Conservation (phyloP, 2,329 filamentous ascomycete genomes). For the Ophiostoma montium region DNA sequence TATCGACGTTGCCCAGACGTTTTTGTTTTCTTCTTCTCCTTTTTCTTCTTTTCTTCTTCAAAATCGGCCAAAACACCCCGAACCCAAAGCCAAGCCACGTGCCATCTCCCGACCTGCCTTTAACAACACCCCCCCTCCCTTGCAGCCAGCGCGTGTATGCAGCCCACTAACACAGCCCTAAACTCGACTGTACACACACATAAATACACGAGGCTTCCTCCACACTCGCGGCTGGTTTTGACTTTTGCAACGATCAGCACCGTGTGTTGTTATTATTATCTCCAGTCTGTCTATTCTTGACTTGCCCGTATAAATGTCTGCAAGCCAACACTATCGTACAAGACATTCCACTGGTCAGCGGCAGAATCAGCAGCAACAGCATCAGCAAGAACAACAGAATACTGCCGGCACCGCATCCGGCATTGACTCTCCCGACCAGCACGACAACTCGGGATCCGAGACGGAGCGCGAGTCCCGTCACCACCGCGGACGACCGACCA, state of each 20-base stretch:
- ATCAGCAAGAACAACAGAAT: not conserved
- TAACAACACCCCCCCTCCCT: not conserved
- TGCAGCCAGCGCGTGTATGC: slow-evolving; percentile 5
- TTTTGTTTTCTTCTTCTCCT: not conserved
- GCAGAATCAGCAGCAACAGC: not conserved
- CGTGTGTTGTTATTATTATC: no score
- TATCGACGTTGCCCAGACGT: no score
- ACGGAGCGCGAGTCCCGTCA: slow-evolving; percentile 13
- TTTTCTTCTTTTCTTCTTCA: not conserved
- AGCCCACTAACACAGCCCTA: slow-evolving; percentile 7
- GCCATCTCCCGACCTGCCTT: no score
- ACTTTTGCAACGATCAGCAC: no score
- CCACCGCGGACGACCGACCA: not conserved
- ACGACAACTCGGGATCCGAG: slow-evolving; percentile 18
- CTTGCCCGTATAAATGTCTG: not conserved
- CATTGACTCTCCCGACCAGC: not conserved
- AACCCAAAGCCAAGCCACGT: no score
- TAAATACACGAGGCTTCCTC: slow-evolving; percentile 3
- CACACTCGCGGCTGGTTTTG: not conserved
- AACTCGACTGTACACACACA: slow-evolving; percentile 6
- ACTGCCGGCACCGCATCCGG: not conserved
- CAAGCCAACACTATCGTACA: not conserved
- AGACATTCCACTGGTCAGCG: not conserved
- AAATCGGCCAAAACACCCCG: no score
- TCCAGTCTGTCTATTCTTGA: not conserved